phyloP scores from a whole-genome alignment of 2,329 filamentous ascomycete genomes.

The Clarireedia paspali region DNA sequence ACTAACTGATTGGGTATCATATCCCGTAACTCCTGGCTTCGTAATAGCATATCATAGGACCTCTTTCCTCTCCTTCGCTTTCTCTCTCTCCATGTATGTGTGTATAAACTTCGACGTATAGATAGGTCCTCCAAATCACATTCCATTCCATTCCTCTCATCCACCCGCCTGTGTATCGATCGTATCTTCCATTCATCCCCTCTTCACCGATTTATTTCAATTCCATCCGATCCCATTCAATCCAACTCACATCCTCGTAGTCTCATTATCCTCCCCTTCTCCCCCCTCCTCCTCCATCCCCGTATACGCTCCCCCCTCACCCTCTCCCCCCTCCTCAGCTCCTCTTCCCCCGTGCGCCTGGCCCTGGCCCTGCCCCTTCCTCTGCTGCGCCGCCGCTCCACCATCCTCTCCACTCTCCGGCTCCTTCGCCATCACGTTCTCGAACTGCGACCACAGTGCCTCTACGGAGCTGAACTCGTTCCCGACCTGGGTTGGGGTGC shows the following conservation, averaged over 20 bases:
- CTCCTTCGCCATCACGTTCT: constrained; percentile 85
- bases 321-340: constrained; percentile 5
- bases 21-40: not conserved
- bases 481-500: constrained; percentile 54
- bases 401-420: constrained; percentile 17
- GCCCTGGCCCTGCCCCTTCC: not conserved
- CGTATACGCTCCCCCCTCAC: constrained; percentile 16
- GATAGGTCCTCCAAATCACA: not conserved
- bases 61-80: too few species aligned
- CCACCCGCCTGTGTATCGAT: too few species aligned
- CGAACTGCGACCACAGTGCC: constrained; percentile 93
- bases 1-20: not conserved
- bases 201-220: constrained; percentile 2
- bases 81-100: not conserved
- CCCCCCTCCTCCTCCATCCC: constrained; percentile 3
- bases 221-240: constrained; percentile 11
- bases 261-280: constrained; percentile 8
- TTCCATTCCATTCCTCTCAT: too few species aligned
- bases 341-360: not conserved
- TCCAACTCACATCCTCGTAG: not conserved
- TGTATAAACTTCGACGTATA: not conserved
- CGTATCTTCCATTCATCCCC: not conserved
- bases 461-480: constrained; percentile 98
- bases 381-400: not conserved
- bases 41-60: too few species aligned